A percentile compares a stretch with the other conserved stretches of the same genome.
These are phyloP conservation scores for Aspergillus bertholletiae DNA, from an alignment of 495 filamentous ascomycete species.

Conservation along the genomic window DNA sequence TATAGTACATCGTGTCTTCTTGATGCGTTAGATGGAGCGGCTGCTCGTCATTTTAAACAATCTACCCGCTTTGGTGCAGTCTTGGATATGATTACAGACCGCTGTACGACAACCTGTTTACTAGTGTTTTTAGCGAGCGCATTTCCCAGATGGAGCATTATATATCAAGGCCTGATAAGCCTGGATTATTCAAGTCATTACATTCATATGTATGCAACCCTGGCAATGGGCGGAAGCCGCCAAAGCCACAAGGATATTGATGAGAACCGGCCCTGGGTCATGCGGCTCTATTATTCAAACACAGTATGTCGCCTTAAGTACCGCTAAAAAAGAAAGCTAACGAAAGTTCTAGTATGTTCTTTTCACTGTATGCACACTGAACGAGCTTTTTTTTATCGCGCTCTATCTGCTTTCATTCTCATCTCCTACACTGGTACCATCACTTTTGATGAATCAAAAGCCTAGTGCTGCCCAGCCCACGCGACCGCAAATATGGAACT, in stretches of 20 bases:
- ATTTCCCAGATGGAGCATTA: constrained; percentile 73
- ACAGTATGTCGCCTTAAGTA: constrained; percentile 61
- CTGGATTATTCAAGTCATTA: constrained; percentile 86
- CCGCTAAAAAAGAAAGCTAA: neutral
- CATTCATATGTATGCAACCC: constrained; percentile 85
- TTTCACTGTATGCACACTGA: constrained; percentile 71
- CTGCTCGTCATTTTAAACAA: constrained; percentile 73
- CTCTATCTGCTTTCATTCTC: constrained; percentile 87
- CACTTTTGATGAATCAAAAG: too few species aligned
- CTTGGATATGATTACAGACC: constrained; percentile 85
- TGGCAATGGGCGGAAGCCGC: constrained; percentile 46
- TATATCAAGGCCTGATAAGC: constrained; percentile 82
- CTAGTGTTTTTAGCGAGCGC: constrained; percentile 80
- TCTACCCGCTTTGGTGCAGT: constrained; percentile 82
- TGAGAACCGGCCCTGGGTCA: constrained; percentile 44
- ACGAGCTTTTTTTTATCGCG: constrained; percentile 84
- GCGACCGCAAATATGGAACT: neutral
- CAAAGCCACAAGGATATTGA: constrained; percentile 84
- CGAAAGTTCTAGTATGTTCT: constrained; percentile 47
- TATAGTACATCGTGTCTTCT: constrained; percentile 83
- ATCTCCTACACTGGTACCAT: constrained; percentile 61
- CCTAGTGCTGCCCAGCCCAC: too few species aligned
- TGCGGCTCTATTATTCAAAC: constrained; percentile 86
- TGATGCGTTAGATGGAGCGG: constrained; percentile 80
- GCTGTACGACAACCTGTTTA: constrained; percentile 81